Percentiles rank a stretch among this genome's conserved stretches.
phyloP scores from a whole-genome alignment of 164 flowering plant species.

The Amborella trichopoda region DNA sequence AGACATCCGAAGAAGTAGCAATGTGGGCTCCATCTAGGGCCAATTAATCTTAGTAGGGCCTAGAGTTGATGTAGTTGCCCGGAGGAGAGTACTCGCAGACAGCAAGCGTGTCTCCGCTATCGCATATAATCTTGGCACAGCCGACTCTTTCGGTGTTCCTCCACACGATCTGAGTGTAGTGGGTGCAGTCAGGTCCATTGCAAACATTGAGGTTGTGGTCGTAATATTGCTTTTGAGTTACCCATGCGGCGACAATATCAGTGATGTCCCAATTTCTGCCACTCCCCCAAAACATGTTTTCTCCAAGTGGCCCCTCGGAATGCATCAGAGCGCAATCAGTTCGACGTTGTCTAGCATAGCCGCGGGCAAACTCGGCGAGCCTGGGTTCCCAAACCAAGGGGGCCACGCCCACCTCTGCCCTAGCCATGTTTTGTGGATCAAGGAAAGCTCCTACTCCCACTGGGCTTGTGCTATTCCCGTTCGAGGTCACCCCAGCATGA shows the following conservation, averaged over 20 bases:
- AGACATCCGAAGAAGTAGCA: too few species aligned
- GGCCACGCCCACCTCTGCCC: conserved; percentile 12
- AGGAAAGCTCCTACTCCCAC: too few species aligned
- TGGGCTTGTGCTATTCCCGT: too few species aligned
- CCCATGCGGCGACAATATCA: conserved; percentile 12
- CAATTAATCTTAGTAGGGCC: conserved; percentile 18
- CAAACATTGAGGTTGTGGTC: conserved; percentile 6
- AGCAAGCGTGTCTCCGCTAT: conserved; percentile 10
- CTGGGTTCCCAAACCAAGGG: conserved; percentile 12
- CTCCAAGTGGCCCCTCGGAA: conserved; percentile 12
- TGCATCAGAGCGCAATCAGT: conserved; percentile 11
- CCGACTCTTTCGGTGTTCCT: conserved; percentile 11
- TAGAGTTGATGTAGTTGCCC: conserved; percentile 13
- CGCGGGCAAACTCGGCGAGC: conserved; percentile 12
- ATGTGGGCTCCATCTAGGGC: too few species aligned
- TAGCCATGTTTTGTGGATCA: conserved; percentile 13
- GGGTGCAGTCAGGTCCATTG: conserved; percentile 8
- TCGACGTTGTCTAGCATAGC: conserved; percentile 13
- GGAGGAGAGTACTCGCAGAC: conserved; percentile 18
- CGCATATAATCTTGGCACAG: conserved; percentile 15
- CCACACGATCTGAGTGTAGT: conserved; percentile 20
- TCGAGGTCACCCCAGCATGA: too few species aligned
- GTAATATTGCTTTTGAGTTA: conserved; percentile 12
- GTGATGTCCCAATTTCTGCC: conserved; percentile 12
- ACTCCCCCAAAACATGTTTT: conserved; percentile 14